Conservation (phyloP, 352 stramenopile genomes). For the Globisporangium perplexum region DNA sequence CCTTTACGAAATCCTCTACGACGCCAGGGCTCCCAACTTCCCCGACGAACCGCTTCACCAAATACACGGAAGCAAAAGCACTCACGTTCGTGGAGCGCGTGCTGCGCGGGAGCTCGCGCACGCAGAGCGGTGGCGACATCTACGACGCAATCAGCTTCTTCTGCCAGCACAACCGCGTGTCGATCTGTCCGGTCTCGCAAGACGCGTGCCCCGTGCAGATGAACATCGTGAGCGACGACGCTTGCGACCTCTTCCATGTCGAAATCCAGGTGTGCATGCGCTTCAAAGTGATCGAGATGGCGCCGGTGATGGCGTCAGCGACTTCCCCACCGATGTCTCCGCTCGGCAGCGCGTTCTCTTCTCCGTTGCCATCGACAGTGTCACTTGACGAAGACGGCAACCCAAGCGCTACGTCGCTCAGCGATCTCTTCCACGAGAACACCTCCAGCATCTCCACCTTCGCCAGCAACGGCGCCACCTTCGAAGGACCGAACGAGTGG, state of each 20-base stretch:
- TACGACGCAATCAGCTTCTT: constrained; percentile 78
- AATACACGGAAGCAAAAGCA: constrained; percentile 41
- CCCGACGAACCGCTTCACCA: constrained; percentile 27
- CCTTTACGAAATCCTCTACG: neutral
- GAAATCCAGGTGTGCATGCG: constrained; percentile 65
- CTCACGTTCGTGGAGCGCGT: constrained; percentile 70
- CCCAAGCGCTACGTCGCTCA: neutral
- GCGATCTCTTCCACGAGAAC: neutral
- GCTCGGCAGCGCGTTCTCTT: neutral
- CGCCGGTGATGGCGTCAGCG: constrained; percentile 14
- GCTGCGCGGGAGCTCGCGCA: constrained; percentile 58
- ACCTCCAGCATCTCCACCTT: neutral
- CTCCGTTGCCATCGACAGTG: too few relatives aligned
- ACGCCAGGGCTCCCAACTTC: constrained; percentile 13
- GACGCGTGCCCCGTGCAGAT: constrained; percentile 56
- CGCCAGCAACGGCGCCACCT: neutral
- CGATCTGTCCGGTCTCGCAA: constrained; percentile 64
- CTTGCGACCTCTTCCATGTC: constrained; percentile 30
- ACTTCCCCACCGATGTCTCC: constrained; percentile 2
- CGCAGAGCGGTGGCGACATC: constrained; percentile 74
- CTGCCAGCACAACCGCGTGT: constrained; percentile 48
- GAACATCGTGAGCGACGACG: constrained; percentile 23
- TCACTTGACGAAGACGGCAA: neutral
- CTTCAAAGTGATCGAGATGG: constrained; percentile 66
- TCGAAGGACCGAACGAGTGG: constrained; percentile 34